phyloP scores from a whole-genome alignment of 192 early-diverging fungal species.

The Phlyctochytrium planicorne region DNA sequence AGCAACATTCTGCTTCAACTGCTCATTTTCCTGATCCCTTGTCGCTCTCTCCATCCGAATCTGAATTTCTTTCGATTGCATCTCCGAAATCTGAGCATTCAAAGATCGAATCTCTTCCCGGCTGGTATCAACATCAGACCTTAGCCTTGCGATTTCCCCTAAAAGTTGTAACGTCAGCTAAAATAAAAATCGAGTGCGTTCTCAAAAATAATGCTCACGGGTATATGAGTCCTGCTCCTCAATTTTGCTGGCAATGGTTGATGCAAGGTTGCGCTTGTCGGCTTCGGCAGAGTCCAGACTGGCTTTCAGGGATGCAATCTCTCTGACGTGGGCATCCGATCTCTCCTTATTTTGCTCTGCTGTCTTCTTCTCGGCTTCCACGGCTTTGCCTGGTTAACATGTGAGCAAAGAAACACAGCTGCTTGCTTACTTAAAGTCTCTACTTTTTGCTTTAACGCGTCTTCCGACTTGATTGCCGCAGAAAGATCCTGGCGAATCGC shows the following conservation, averaged over 20 bases:
- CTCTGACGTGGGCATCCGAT: conserved; percentile 4
- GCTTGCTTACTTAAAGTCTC: neutral
- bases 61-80: conserved; percentile 23
- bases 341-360: neutral
- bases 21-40: conserved; percentile 57
- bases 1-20: conserved; percentile 55
- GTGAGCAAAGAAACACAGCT: neutral
- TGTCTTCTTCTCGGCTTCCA: neutral
- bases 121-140: neutral
- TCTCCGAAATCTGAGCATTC: conserved; percentile 8
- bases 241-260: conserved; percentile 14
- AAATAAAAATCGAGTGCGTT: no score
- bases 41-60: conserved; percentile 14
- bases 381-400: neutral
- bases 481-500: conserved; percentile 10
- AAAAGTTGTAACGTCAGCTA: no score
- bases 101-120: neutral
- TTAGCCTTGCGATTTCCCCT: conserved; percentile 1
- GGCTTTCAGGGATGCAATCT: conserved; percentile 18
- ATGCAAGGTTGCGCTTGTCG: conserved; percentile 19
- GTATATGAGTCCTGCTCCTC: conserved; percentile 14
- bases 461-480: neutral
- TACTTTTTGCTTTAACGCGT: neutral
- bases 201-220: conserved; percentile 11
- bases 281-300: conserved; percentile 3